Evolutionary conservation across 2,329 filamentous ascomycete species (phyloP), one percentile per base, ranked within the genome.

Genomic region (Cladophialophora carrionii): DNA sequence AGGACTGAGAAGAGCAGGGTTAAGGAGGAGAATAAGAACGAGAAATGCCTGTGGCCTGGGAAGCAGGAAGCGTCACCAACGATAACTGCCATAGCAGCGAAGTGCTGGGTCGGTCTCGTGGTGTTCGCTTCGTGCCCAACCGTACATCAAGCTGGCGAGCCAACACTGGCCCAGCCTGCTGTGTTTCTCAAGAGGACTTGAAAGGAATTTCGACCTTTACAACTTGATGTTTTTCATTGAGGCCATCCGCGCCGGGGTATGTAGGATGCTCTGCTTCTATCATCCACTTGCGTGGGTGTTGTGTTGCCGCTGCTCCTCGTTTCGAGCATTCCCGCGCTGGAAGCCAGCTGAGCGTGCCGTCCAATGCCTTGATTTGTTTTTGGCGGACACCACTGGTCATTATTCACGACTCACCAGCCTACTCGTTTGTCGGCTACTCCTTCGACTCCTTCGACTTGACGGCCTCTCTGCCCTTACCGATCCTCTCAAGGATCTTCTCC

Each of bases 401-500:
- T 20, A 2, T 43, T 51, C 48, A 46, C 63, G 41, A 52, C 48
- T 55, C 43, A 48, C 56, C 67, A 31, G 41, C 57, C 57, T 41
- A 24, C 58, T 52, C 37, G 37, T 29, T 58, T 51, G 17, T 64
- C 58, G 46, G 63, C 49, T 49, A 64, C 31, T 51, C 57, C 61
- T 51, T 26, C 20, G 22, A 54, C 52, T 32, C 17, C 29, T 67
- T 62, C 26, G 67, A 64, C 70, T 77, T 76, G 64, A 71, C 72
- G 59, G 75, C 75, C 73, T 82, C 79, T 74, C 80, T 77, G 64
- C 80, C 79, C 75, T 82, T 80, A 64, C 72, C 75, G 56, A 79
- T 78, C 71, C 81, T 78, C 72, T 79, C 78, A 55, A 82, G 74
- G 68, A 82, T 79, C 68, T 77, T 76, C 75, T 83, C 80, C 71